Evolutionary conservation across 768 basidiomycete species (phyloP).

Genomic region (Rhodocollybia butyracea): DNA sequence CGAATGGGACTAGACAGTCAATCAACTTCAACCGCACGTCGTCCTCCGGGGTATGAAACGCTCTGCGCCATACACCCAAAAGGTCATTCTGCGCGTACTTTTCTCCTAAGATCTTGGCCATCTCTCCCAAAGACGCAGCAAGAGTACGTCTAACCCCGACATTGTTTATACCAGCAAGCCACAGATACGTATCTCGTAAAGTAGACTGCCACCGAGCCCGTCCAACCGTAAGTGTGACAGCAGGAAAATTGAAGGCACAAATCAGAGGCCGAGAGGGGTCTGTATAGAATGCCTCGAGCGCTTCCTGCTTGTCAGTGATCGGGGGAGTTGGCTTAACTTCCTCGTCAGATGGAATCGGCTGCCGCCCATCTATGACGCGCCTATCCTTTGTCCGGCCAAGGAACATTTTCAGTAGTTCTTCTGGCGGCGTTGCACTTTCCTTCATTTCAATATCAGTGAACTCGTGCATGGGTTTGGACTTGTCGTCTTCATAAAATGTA

Average conservation of each 20-base stretch:
- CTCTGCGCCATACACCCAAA: slow-evolving; percentile 66
- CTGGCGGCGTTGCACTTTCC: slow-evolving; percentile 55
- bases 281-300: slow-evolving; percentile 46
- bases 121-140: slow-evolving; percentile 85
- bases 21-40: slow-evolving; percentile 72
- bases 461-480: slow-evolving; percentile 6
- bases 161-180: slow-evolving; percentile 57
- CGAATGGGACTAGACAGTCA: slow-evolving; percentile 59
- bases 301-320: slow-evolving; percentile 6
- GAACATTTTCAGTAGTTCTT: slow-evolving; percentile 73
- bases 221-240: slow-evolving; percentile 83
- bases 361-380: slow-evolving; percentile 36
- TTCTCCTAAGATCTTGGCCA: slow-evolving; percentile 81
- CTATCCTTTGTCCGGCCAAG: slow-evolving; percentile 54
- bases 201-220: slow-evolving; percentile 62
- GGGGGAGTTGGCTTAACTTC: slow-evolving; percentile 10
- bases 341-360: slow-evolving; percentile 16
- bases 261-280: slow-evolving; percentile 74
- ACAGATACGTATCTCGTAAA: slow-evolving; percentile 63
- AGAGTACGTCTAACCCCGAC: slow-evolving; percentile 73
- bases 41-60: slow-evolving; percentile 54
- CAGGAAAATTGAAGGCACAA: slow-evolving; percentile 90
- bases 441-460: neutral
- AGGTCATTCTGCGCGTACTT: slow-evolving; percentile 68
- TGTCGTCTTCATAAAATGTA: slow-evolving; percentile 65